A percentile compares a stretch with the other conserved stretches of the same genome.
Evolutionary conservation across 2,329 filamentous ascomycete species (phyloP).

Genomic region (Escovopsis sp.): DNA sequence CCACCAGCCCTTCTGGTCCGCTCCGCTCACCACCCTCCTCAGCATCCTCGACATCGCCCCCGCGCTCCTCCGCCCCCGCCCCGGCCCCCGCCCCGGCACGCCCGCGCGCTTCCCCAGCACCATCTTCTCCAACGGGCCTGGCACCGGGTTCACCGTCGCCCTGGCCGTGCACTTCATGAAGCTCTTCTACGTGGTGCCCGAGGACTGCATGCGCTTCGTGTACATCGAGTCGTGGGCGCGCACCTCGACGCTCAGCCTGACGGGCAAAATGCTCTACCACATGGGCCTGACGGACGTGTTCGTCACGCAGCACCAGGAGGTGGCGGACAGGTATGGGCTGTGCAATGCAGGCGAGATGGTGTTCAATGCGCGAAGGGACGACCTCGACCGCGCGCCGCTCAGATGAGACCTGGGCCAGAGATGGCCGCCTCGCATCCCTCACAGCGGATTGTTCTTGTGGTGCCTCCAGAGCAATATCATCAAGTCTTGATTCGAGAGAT

Average conservation of each 20-base stretch:
- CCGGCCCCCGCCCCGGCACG: conserved; percentile 7
- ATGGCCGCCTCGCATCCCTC: no score
- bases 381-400: conserved; percentile 1
- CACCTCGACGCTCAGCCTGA: conserved; percentile 67
- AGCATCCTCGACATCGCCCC: conserved; percentile 49
- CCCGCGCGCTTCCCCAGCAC: conserved; percentile 46
- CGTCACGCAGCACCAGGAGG: conserved; percentile 62
- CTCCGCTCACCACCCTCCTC: conserved; percentile 50
- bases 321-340: conserved; percentile 34
- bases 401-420: no score
- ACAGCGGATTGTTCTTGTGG: no score
- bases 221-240: conserved; percentile 92
- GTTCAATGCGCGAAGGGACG: conserved; percentile 19
- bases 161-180: conserved; percentile 33
- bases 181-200: conserved; percentile 27
- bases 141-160: conserved; percentile 65
- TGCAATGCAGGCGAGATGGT: conserved; percentile 24
- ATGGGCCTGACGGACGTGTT: conserved; percentile 57
- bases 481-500: no score
- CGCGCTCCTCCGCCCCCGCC: conserved; percentile 30
- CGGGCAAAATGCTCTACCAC: conserved; percentile 57
- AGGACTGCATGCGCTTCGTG: conserved; percentile 51
- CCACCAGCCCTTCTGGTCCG: conserved; percentile 63
- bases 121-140: conserved; percentile 78
- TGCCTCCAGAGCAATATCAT: no score